phyloP scores from a whole-genome alignment of 768 basidiomycete species.

The Artomyces pyxidatus region DNA sequence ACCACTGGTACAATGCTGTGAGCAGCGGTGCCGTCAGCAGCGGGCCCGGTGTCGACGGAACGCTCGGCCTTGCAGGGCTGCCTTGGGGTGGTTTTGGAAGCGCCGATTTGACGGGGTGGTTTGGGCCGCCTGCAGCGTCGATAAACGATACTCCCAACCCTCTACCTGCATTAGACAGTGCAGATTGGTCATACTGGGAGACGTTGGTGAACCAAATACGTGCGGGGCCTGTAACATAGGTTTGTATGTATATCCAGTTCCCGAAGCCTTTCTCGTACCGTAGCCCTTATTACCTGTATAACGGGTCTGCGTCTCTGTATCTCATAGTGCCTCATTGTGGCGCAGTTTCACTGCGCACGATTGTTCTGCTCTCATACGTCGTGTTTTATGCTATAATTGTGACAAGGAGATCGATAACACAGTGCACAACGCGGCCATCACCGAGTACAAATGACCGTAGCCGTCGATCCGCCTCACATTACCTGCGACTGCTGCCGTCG shows the following conservation, averaged over 20 bases:
- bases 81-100: constrained; percentile 17
- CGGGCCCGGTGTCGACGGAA: constrained; percentile 26
- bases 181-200: constrained; percentile 17
- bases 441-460: no score
- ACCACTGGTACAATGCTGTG: constrained; percentile 82
- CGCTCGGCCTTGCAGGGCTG: constrained; percentile 20
- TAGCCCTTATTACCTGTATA: not conserved
- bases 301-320: not conserved
- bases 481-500: no score
- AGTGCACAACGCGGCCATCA: no score
- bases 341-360: no score
- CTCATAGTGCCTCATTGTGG: not conserved
- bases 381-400: no score
- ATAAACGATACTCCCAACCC: not conserved
- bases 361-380: no score
- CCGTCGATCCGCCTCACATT: no score
- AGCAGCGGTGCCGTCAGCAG: constrained; percentile 41
- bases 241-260: not conserved
- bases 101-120: constrained; percentile 16
- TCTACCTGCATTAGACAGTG: constrained; percentile 6
- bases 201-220: constrained; percentile 17
- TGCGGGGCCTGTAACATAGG: constrained; percentile 10
- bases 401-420: no score
- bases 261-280: not conserved
- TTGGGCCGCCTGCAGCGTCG: constrained; percentile 5